Evolutionary conservation across 2,329 filamentous ascomycete species (phyloP).

Genomic region (Achaetomium macrosporum): DNA sequence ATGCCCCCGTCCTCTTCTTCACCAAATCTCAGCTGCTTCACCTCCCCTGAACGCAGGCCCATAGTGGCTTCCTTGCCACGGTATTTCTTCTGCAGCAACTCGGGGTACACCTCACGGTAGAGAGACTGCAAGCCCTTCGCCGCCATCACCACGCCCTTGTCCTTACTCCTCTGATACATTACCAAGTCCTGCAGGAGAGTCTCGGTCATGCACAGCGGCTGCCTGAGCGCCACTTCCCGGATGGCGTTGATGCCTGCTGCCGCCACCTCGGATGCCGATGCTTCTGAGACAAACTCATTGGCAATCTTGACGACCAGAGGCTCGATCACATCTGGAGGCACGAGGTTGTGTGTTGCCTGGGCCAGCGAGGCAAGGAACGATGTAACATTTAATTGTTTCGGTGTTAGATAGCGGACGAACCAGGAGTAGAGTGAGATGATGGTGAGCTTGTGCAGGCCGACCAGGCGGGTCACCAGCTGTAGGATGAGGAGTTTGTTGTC

Average conservation of each 20-base stretch:
- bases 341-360: conserved; percentile 83
- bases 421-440: conserved; percentile 91
- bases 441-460: conserved; percentile 88
- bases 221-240: conserved; percentile 84
- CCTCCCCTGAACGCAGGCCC: conserved; percentile 65
- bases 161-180: conserved; percentile 93
- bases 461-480: conserved; percentile 82
- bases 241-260: conserved; percentile 92
- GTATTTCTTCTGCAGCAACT: conserved; percentile 83
- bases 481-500: conserved; percentile 88
- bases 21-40: conserved; percentile 73
- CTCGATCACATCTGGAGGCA: conserved; percentile 88
- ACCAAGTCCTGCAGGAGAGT: conserved; percentile 94
- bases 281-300: conserved; percentile 97
- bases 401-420: conserved; percentile 84
- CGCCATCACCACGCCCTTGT: conserved; percentile 99
- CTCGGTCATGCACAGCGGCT: conserved; percentile 94
- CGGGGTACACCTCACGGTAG: conserved; percentile 85
- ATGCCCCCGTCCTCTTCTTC: conserved; percentile 76
- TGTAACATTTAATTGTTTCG: conserved; percentile 86
- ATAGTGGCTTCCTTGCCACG: conserved; percentile 88
- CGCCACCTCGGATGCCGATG: conserved; percentile 81
- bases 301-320: conserved; percentile 92
- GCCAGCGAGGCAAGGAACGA: conserved; percentile 89
- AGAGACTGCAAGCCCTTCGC: conserved; percentile 85